phyloP scores from a whole-genome alignment of 345 rosid genomes.

The Syzygium aqueum region DNA sequence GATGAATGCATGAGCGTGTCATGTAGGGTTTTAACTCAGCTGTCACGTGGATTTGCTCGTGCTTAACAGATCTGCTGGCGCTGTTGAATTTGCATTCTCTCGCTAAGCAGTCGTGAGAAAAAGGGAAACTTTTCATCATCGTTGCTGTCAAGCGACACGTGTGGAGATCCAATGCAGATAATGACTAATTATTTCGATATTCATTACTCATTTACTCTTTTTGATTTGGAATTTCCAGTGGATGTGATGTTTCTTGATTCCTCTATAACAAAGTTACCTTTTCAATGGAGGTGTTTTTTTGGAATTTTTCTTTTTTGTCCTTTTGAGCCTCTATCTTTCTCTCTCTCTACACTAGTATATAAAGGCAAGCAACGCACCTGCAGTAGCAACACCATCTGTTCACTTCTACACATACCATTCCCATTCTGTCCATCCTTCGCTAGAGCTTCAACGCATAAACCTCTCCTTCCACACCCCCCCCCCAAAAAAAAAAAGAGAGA shows the following conservation, averaged over 20 bases:
- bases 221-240: background rate
- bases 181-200: background rate
- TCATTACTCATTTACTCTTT: background rate
- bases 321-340: background rate
- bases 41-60: background rate
- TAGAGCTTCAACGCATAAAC: background rate
- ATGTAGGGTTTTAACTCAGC: background rate
- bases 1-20: background rate
- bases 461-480: background rate
- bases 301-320: background rate
- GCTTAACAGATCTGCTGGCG: background rate
- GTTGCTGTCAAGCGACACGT: background rate
- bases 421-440: background rate
- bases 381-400: background rate
- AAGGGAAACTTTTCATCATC: background rate
- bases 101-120: background rate
- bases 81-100: background rate
- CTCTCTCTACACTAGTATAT: background rate
- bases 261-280: background rate
- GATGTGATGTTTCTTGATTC: background rate
- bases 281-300: background rate
- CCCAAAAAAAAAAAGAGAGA: rapidly evolving
- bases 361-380: background rate
- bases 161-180: background rate
- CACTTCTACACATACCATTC: background rate